A percentile compares a stretch with the other conserved stretches of the same genome.
These are phyloP conservation scores for Cercospora sojina DNA, from an alignment of 2,329 filamentous ascomycete genomes.

Conservation along the genomic window DNA sequence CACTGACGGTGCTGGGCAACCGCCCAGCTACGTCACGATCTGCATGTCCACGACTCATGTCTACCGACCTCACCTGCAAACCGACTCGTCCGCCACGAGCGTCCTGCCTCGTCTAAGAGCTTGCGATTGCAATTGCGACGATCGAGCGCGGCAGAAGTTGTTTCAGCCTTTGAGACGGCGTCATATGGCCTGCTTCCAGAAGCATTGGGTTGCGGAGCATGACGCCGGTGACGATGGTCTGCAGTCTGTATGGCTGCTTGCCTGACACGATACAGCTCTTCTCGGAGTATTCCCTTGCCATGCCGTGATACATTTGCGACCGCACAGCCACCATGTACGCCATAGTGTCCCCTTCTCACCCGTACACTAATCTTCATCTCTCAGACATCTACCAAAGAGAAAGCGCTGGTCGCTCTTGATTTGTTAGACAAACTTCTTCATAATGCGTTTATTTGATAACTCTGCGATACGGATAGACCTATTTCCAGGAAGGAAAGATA, in stretches of 20 bases:
- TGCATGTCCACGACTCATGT: constrained; percentile 13
- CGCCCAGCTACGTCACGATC: constrained; percentile 12
- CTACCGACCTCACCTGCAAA: constrained; percentile 1
- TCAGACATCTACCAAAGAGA: neutral
- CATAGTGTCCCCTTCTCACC: neutral
- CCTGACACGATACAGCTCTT: constrained; percentile 1
- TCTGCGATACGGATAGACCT: constrained; percentile 20
- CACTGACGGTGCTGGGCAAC: neutral
- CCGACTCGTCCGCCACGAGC: constrained; percentile 3
- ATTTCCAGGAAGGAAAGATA: constrained; percentile 16
- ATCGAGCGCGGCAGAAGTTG: neutral
- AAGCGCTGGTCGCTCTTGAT: constrained; percentile 5
- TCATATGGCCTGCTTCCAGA: constrained; percentile 4
- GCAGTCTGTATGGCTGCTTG: neutral
- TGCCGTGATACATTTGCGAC: constrained; percentile 5
- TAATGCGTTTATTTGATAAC: constrained; percentile 19
- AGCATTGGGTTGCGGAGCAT: neutral
- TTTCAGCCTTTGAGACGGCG: constrained; percentile 1
- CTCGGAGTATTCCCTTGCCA: neutral
- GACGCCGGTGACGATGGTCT: constrained; percentile 11
- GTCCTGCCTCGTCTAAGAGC: neutral
- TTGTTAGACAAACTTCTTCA: neutral
- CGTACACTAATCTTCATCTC: neutral
- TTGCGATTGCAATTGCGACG: constrained; percentile 3
- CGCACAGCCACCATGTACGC: neutral